Evolutionary conservation across 768 basidiomycete genomes (phyloP), one percentile per base, ranked within the genome.

Genomic region (Trametes cinnabarina): DNA sequence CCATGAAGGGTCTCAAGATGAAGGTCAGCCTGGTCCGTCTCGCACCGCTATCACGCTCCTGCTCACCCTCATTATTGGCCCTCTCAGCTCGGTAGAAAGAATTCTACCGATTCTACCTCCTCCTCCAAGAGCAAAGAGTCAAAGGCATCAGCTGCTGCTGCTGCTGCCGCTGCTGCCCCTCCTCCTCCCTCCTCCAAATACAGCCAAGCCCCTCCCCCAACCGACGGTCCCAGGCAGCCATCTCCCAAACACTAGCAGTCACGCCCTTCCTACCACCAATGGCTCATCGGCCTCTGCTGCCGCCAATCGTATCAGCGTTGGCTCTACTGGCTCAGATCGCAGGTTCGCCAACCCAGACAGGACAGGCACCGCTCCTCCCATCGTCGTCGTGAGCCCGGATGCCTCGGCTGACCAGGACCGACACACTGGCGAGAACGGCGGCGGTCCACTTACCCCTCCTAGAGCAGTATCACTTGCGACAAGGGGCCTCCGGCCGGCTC

Each of bases 1-100:
- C 40, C 47, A 92, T 93, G 91, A 93, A 92, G 77, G 86, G 85
- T 63, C 78, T 93, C 71, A 90, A 88, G 80, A 92, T 90, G 77
- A 88, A 86, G 66, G 90, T 90, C 60, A 65, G 58, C 55, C 55
- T 52, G 55, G 60, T 61, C 55, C 47, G 60, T 61, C 32, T 7
- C 39, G 26, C 43, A n/a, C 50, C 55, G 63, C 67, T 60, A 26
- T 61, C 42, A 62, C 55, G 28, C 44, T 53, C 17, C 55, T 54
- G 55, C 58, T 63, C 55, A 57, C 62, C 59, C 55, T 62, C 43
- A 48, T 58, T 32, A 49, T 50, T 42, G 50, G 50, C 46, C 48
- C 60, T 50, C 58, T 51, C 71, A 89, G 87, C 82, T 89, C 63
- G 80, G 76, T 64, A 79, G 85, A 66, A 88, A 88, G 80, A 82